Conservation (phyloP, 345 rosid species). For the Nephelium lappaceum region DNA sequence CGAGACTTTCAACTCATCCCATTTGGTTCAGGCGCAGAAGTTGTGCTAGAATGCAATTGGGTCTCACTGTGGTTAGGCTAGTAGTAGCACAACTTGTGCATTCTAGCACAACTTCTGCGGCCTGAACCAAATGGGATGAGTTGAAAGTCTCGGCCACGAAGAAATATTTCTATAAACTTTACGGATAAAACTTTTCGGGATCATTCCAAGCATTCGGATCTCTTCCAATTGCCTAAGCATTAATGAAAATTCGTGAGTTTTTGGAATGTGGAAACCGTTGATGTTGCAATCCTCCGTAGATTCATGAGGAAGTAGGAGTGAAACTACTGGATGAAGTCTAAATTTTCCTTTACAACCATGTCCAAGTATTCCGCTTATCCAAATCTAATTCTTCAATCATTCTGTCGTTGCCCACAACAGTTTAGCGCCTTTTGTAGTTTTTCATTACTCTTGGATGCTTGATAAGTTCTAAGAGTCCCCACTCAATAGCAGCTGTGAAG, state of each 20-base stretch:
- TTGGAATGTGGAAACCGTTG: slow-evolving; percentile 19
- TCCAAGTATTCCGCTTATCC: slow-evolving; percentile 2
- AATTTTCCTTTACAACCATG: slow-evolving; percentile 29
- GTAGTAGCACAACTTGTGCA: too few species aligned
- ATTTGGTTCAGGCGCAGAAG: too few species aligned
- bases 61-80: too few species aligned
- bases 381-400: slow-evolving; percentile 18
- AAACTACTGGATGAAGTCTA: slow-evolving; percentile 29
- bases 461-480: too few species aligned
- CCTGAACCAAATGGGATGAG: slow-evolving; percentile 16
- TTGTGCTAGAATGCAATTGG: too few species aligned
- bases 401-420: slow-evolving; percentile 13
- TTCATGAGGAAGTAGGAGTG: slow-evolving; percentile 20
- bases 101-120: background rate
- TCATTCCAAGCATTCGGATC: slow-evolving; percentile 26
- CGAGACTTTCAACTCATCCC: too few species aligned
- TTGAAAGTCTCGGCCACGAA: slow-evolving; percentile 10
- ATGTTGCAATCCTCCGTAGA: slow-evolving; percentile 14
- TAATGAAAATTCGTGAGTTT: slow-evolving; percentile 9
- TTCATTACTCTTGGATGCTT: too few species aligned
- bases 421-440: background rate
- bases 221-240: slow-evolving; percentile 25
- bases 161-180: slow-evolving; percentile 21
- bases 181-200: background rate
- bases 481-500: slow-evolving; percentile 14